These are phyloP conservation scores for Lichtheimia corymbifera DNA, from an alignment of 371 early-diverging fungal genomes.

Conservation along the genomic window DNA sequence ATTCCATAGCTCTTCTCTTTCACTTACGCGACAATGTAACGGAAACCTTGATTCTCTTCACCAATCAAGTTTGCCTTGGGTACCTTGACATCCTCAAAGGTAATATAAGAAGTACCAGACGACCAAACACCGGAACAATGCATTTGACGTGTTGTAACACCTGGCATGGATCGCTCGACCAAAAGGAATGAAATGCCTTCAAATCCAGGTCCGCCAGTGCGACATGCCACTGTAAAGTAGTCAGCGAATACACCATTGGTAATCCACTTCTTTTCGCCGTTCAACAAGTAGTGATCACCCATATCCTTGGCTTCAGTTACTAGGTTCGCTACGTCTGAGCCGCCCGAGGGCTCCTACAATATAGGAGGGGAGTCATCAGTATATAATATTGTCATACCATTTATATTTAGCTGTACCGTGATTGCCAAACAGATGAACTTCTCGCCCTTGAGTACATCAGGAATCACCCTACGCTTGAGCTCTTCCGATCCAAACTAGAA, in stretches of 20 bases:
- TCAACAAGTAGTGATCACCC: conserved; percentile 62
- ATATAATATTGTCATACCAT: no score
- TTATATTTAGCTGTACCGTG: no score
- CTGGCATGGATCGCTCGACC: conserved; percentile 80
- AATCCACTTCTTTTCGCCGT: conserved; percentile 89
- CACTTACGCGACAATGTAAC: conserved; percentile 64
- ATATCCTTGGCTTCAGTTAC: conserved; percentile 71
- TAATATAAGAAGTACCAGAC: conserved; percentile 75
- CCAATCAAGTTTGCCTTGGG: conserved; percentile 84
- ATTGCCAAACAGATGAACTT: conserved; percentile 71
- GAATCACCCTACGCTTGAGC: conserved; percentile 62
- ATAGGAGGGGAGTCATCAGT: no score
- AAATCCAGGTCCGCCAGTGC: conserved; percentile 86
- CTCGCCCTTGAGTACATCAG: conserved; percentile 56
- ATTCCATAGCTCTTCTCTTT: not conserved
- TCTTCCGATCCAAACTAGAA: conserved; percentile 64
- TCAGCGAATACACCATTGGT: conserved; percentile 88
- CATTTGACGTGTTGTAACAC: conserved; percentile 83
- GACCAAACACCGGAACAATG: conserved; percentile 76
- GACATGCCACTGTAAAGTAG: conserved; percentile 66
- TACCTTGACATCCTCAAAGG: conserved; percentile 86
- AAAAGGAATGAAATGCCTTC: conserved; percentile 78
- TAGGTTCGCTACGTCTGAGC: conserved; percentile 84
- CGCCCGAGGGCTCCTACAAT: conserved; percentile 66
- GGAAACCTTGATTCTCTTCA: conserved; percentile 87